Evolutionary conservation across 768 basidiomycete species (phyloP), one percentile per base, ranked within the genome.

Genomic region (Boletus vermiculosoides): DNA sequence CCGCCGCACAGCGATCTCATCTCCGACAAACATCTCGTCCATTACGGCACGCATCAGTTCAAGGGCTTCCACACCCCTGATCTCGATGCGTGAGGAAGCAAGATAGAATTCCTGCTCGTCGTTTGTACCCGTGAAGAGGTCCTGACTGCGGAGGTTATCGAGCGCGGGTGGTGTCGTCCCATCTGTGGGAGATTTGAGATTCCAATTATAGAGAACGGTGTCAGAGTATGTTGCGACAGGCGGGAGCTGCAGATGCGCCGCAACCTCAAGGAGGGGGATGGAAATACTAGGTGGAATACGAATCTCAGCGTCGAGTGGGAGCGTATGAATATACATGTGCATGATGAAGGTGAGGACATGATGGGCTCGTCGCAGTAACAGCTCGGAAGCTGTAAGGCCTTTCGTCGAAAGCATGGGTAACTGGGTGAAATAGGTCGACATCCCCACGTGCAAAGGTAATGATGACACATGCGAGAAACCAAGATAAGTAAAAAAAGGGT

Each of bases 81-180:
- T 79, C 70, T 98, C 95, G 65, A 94, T 91, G 2, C 90, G 83
- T 2, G 92, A 85, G 0, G 93, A 94, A 45, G 86, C 80, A 46
- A 96, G 79, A 74, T 91, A 97, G 66, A 98, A 98, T 58, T 91
- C 89, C 50, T 83, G 80, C 70, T 98, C 95, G 66, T 93, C 90
- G 20, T 71, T 71, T 5, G 88, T 88, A 22, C 82, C 80, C 1
- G 95, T 94, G 76, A 97, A 96, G 42, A 83, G 74, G 1, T 86
- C 86, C 57, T 78, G 77, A 56, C 80, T 82, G 44, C 80, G 80
- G 50, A 94, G 76, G 65, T 92, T 86, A 52, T 84, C 73, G 6
- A 82, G 71, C 31, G 73, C 74, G 1, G 79, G 77, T 13, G 66
- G 62, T 56, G 73, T 69, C 57, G 63, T 61, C 33, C 58, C 56